phyloP scores from a whole-genome alignment of 2,329 filamentous ascomycete species.

The Calonectria pseudoturangicola region DNA sequence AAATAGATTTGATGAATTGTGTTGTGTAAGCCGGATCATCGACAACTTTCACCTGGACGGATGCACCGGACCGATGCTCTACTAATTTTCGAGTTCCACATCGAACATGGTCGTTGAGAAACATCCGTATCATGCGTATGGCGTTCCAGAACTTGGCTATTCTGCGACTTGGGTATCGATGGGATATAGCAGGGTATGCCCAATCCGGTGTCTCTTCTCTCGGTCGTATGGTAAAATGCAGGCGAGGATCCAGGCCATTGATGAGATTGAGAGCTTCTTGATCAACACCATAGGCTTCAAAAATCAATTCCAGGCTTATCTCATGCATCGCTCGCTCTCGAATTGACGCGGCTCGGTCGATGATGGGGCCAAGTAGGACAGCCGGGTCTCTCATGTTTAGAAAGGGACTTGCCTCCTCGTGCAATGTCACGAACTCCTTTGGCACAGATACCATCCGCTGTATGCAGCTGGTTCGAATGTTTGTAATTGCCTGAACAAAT shows the following conservation, averaged over 20 bases:
- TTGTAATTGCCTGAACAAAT: slow-evolving; percentile 52
- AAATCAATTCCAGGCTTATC: slow-evolving; percentile 34
- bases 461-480: slow-evolving; percentile 54
- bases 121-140: slow-evolving; percentile 51
- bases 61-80: too few relatives aligned
- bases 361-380: slow-evolving; percentile 40
- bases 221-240: slow-evolving; percentile 31
- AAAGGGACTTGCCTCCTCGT: slow-evolving; percentile 34
- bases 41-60: too few relatives aligned
- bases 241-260: neutral
- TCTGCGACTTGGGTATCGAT: slow-evolving; percentile 47
- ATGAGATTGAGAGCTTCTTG: slow-evolving; percentile 35
- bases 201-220: slow-evolving; percentile 32
- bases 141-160: slow-evolving; percentile 53
- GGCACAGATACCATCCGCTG: slow-evolving; percentile 50
- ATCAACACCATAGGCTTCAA: slow-evolving; percentile 49
- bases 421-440: slow-evolving; percentile 44
- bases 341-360: slow-evolving; percentile 46
- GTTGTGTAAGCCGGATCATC: too few relatives aligned
- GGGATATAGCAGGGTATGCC: slow-evolving; percentile 43
- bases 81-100: neutral
- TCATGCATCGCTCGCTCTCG: slow-evolving; percentile 31
- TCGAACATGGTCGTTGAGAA: slow-evolving; percentile 45
- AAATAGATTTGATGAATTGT: too few relatives aligned
- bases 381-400: slow-evolving; percentile 43